A percentile compares a stretch with the other conserved stretches of the same genome.
phyloP scores from a whole-genome alignment of 2,329 filamentous ascomycete species.

The Aspergillus quadricinctus region DNA sequence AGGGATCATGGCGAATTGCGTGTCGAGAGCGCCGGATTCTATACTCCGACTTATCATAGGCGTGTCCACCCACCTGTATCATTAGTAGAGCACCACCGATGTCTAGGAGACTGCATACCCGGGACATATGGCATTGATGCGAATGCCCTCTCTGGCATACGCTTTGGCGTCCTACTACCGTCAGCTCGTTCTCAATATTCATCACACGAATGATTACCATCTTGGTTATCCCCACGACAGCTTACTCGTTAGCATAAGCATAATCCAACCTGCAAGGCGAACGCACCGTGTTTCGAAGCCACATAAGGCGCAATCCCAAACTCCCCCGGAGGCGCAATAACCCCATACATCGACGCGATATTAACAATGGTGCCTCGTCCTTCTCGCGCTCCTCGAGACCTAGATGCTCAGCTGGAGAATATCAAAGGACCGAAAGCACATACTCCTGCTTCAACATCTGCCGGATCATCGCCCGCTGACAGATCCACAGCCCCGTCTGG shows the following conservation, averaged over 20 bases:
- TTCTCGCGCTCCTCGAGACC: constrained; percentile 11
- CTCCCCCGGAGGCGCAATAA: constrained; percentile 10
- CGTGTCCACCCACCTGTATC: constrained; percentile 19
- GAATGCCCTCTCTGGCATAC: constrained; percentile 50
- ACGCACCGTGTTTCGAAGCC: constrained; percentile 22
- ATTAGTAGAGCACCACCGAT: background rate
- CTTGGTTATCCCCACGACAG: constrained; percentile 22
- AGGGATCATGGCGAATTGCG: constrained; percentile 45
- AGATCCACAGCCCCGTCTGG: constrained; percentile 55
- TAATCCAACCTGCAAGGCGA: background rate
- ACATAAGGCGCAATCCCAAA: constrained; percentile 18
- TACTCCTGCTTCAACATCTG: constrained; percentile 26
- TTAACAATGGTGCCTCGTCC: constrained; percentile 25
- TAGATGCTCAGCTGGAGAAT: background rate
- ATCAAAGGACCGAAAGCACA: background rate
- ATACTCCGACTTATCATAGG: constrained; percentile 17
- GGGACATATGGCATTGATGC: constrained; percentile 59
- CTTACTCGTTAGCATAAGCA: constrained; percentile 9
- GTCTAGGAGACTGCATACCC: constrained; percentile 30
- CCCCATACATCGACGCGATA: constrained; percentile 21
- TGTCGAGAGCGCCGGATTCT: constrained; percentile 12
- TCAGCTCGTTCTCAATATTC: constrained; percentile 1
- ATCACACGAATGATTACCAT: constrained; percentile 8
- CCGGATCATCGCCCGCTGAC: constrained; percentile 48
- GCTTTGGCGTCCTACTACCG: constrained; percentile 37